These are phyloP conservation scores for Pisolithus orientalis DNA, from an alignment of 768 basidiomycete species.

Conservation along the genomic window DNA sequence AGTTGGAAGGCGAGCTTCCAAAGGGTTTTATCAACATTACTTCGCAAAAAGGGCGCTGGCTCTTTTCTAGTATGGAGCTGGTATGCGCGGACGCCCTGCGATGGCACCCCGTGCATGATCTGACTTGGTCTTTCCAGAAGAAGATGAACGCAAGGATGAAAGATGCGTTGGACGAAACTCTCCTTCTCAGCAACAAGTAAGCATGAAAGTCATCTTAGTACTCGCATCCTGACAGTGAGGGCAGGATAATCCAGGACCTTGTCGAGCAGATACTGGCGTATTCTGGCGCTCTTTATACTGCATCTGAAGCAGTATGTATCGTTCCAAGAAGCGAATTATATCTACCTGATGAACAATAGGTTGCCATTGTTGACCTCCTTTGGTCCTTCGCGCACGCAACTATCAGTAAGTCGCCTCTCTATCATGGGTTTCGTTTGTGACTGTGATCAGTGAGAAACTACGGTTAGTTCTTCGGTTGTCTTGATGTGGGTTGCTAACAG, in stretches of 20 bases:
- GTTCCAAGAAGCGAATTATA: neutral
- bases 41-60: constrained; percentile 61
- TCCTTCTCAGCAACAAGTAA: constrained; percentile 79
- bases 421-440: neutral
- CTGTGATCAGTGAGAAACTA: constrained; percentile 40
- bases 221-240: neutral
- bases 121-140: constrained; percentile 41
- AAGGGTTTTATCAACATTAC: constrained; percentile 64
- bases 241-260: constrained; percentile 75
- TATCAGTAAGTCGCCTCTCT: constrained; percentile 48
- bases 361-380: constrained; percentile 85
- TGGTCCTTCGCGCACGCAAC: constrained; percentile 83
- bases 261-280: constrained; percentile 62
- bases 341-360: constrained; percentile 33
- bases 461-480: constrained; percentile 23
- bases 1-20: constrained; percentile 50
- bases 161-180: constrained; percentile 84
- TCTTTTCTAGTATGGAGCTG: constrained; percentile 77
- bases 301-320: constrained; percentile 71
- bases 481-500: neutral
- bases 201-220: constrained; percentile 6
- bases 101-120: neutral
- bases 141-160: constrained; percentile 87
- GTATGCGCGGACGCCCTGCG: constrained; percentile 36
- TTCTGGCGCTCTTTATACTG: constrained; percentile 80